Evolutionary conservation across 805 yeast genomes (phyloP).

Genomic region (Candida easanensis): DNA sequence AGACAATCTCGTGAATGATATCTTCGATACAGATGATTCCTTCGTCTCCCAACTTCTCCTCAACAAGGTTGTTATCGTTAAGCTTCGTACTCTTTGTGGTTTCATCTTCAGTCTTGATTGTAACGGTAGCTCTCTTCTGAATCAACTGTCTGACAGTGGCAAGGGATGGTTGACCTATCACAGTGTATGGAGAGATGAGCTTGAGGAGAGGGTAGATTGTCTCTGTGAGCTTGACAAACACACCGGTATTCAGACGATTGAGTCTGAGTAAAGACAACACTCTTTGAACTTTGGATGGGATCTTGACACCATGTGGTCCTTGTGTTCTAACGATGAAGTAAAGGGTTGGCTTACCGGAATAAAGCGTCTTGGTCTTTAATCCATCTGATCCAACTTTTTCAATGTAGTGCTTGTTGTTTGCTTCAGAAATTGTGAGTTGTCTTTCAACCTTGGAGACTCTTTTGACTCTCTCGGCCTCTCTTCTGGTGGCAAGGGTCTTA

Average conservation of each 20-base stretch:
- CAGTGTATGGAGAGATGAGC: constrained; percentile 68
- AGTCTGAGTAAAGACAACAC: constrained; percentile 62
- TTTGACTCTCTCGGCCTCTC: constrained; percentile 67
- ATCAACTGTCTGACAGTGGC: constrained; percentile 67
- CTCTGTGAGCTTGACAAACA: constrained; percentile 62
- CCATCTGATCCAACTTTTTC: constrained; percentile 32
- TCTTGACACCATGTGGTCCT: constrained; percentile 60
- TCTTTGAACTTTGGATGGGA: constrained; percentile 62
- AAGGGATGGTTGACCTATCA: constrained; percentile 73
- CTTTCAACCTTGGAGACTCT: constrained; percentile 56
- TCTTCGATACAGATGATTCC: constrained; percentile 82
- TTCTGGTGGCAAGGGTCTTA: constrained; percentile 57
- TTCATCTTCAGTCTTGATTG: constrained; percentile 34
- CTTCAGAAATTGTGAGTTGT: constrained; percentile 31
- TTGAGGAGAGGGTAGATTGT: constrained; percentile 62
- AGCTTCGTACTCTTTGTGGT: constrained; percentile 43
- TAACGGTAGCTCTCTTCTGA: constrained; percentile 71
- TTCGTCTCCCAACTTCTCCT: constrained; percentile 64
- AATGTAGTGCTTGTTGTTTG: constrained; percentile 29
- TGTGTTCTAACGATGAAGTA: constrained; percentile 66
- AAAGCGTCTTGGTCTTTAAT: constrained; percentile 32
- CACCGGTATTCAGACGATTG: constrained; percentile 60
- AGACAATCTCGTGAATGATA: constrained; percentile 64
- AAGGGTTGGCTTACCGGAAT: constrained; percentile 46
- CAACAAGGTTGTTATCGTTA: constrained; percentile 74